Evolutionary conservation across 2,329 filamentous ascomycete species (phyloP).

Genomic region (Diaporthe sp.): DNA sequence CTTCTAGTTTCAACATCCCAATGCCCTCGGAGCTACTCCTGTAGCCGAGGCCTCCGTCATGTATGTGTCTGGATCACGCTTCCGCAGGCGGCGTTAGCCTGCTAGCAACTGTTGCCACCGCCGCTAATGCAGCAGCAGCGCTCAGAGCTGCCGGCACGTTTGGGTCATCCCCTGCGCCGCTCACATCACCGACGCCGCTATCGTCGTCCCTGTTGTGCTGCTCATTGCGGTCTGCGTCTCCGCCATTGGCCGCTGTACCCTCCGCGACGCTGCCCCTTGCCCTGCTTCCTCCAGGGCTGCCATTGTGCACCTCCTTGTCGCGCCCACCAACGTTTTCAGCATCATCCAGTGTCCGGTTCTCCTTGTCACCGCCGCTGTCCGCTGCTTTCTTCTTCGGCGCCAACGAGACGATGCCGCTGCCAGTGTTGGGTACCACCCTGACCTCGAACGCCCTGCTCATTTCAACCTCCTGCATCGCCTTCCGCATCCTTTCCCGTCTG

Average conservation of each 20-base stretch:
- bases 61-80: slow-evolving; percentile 16
- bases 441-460: slow-evolving; percentile 53
- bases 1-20: slow-evolving; percentile 2
- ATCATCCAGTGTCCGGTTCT: slow-evolving; percentile 32
- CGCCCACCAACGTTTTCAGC: neutral
- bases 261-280: slow-evolving; percentile 19
- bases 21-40: neutral
- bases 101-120: slow-evolving; percentile 34
- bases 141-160: slow-evolving; percentile 13
- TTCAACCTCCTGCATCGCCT: slow-evolving; percentile 67
- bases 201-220: slow-evolving; percentile 40
- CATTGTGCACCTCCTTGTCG: slow-evolving; percentile 4
- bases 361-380: slow-evolving; percentile 40
- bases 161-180: slow-evolving; percentile 33
- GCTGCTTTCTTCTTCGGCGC: slow-evolving; percentile 35
- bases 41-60: neutral
- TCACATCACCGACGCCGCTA: slow-evolving; percentile 41
- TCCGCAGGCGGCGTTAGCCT: slow-evolving; percentile 41
- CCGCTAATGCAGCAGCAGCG: slow-evolving; percentile 19
- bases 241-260: slow-evolving; percentile 5
- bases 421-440: slow-evolving; percentile 46
- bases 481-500: slow-evolving; percentile 69
- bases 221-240: slow-evolving; percentile 26
- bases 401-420: slow-evolving; percentile 6
- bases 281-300: slow-evolving; percentile 25